Evolutionary conservation across 2,329 filamentous ascomycete species (phyloP).

Genomic region (Hypoxylon sp.): DNA sequence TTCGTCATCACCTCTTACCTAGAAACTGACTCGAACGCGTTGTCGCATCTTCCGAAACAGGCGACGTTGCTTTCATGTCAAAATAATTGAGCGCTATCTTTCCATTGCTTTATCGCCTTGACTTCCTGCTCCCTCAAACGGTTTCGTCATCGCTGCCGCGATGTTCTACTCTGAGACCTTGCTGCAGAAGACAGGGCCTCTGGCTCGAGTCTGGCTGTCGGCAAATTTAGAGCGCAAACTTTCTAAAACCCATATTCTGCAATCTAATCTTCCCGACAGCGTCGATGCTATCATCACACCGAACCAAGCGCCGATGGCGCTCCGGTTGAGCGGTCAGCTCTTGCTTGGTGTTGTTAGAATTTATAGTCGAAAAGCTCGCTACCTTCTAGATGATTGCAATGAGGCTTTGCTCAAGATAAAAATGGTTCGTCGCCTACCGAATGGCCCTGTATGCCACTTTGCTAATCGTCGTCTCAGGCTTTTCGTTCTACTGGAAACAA

Average conservation of each 20-base stretch:
- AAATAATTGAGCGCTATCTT: slow-evolving; percentile 34
- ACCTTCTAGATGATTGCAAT: slow-evolving; percentile 96
- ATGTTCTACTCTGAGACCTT: slow-evolving; percentile 99
- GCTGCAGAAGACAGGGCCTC: slow-evolving; percentile 94
- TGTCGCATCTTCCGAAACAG: slow-evolving; percentile 31
- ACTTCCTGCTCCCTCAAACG: slow-evolving; percentile 38
- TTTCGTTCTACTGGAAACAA: slow-evolving; percentile 96
- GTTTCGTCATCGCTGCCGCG: slow-evolving; percentile 56
- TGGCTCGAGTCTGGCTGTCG: slow-evolving; percentile 98
- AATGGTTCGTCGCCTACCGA: slow-evolving; percentile 73
- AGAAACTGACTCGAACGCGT: slow-evolving; percentile 36
- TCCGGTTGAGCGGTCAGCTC: slow-evolving; percentile 93
- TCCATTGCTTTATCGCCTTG: slow-evolving; percentile 39
- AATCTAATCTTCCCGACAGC: slow-evolving; percentile 94
- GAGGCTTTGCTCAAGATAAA: slow-evolving; percentile 98
- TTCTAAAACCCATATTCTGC: slow-evolving; percentile 94
- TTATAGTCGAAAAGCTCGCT: slow-evolving; percentile 96
- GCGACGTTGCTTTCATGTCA: slow-evolving; percentile 42
- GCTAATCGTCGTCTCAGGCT: slow-evolving; percentile 71
- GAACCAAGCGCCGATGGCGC: slow-evolving; percentile 92
- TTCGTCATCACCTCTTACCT: slow-evolving; percentile 36
- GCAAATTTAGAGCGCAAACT: slow-evolving; percentile 99
- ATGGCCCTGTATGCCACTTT: slow-evolving; percentile 3
- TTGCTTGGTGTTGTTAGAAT: slow-evolving; percentile 96
- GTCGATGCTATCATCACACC: slow-evolving; percentile 95